Conservation (phyloP, 2,329 filamentous ascomycete species). For the Aspergillus ibericus region DNA sequence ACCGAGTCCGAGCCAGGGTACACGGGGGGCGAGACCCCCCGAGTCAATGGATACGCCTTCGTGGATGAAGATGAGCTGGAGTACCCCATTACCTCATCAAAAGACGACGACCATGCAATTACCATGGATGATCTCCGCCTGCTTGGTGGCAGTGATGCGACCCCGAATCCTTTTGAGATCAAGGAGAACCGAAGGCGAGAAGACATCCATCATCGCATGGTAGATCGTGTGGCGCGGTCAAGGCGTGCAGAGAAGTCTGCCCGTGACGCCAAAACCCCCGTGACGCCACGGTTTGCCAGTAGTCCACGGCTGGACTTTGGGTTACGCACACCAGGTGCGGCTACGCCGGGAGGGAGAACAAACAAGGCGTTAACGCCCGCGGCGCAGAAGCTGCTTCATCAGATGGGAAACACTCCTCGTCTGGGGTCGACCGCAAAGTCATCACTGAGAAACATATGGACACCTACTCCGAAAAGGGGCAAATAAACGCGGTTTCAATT, state of each 20-base stretch:
- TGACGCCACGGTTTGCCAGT: conserved; percentile 41
- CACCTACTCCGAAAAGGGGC: conserved; percentile 34
- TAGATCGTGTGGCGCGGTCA: conserved; percentile 73
- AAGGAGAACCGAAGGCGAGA: conserved; percentile 74
- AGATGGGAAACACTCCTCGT: conserved; percentile 39
- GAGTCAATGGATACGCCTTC: conserved; percentile 91
- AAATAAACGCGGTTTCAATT: conserved; percentile 17
- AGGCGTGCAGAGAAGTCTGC: conserved; percentile 65
- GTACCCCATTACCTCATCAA: conserved; percentile 22
- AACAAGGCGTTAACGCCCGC: conserved; percentile 45
- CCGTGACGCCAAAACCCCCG: conserved; percentile 56
- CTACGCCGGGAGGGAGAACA: conserved; percentile 18
- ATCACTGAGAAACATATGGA: conserved; percentile 41
- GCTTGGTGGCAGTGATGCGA: conserved; percentile 46
- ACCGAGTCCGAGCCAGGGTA: conserved; percentile 59
- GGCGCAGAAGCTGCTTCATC: conserved; percentile 43
- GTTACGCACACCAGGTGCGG: conserved; percentile 24
- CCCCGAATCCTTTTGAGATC: conserved; percentile 78
- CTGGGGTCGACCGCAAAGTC: conserved; percentile 12
- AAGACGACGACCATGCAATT: not conserved
- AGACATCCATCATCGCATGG: conserved; percentile 79
- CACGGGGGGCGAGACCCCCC: conserved; percentile 74
- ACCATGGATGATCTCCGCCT: conserved; percentile 34
- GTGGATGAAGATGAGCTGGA: conserved; percentile 71
- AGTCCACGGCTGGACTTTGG: conserved; percentile 41